These are phyloP conservation scores for Tulasnella sp. DNA, from an alignment of 768 basidiomycete genomes.

Conservation along the genomic window DNA sequence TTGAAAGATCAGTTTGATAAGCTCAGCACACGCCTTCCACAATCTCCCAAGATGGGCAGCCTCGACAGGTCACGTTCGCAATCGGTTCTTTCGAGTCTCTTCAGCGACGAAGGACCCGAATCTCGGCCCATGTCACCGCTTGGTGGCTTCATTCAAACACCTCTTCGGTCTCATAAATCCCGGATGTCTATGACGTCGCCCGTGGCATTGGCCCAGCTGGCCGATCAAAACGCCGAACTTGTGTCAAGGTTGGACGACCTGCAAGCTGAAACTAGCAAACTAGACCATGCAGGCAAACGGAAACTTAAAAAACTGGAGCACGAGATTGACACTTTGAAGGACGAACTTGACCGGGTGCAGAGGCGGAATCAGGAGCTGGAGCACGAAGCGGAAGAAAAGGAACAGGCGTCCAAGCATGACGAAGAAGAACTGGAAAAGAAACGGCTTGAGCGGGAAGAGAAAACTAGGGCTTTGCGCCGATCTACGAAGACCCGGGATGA, in stretches of 20 bases:
- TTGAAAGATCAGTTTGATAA: slow-evolving; percentile 66
- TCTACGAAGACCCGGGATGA: slow-evolving; percentile 4
- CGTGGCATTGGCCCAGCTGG: slow-evolving; percentile 62
- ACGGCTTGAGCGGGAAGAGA: slow-evolving; percentile 26
- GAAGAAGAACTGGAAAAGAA: slow-evolving; percentile 22
- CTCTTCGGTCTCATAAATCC: slow-evolving; percentile 19
- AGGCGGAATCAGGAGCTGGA: slow-evolving; percentile 67
- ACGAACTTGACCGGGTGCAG: slow-evolving; percentile 74
- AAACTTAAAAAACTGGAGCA: slow-evolving; percentile 70
- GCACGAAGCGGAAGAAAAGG: slow-evolving; percentile 57
- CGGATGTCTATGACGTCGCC: slow-evolving; percentile 37
- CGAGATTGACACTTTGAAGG: slow-evolving; percentile 69
- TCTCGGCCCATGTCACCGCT: slow-evolving; percentile 20
- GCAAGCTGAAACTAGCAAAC: slow-evolving; percentile 61
- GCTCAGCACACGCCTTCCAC: slow-evolving; percentile 43
- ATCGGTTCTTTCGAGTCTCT: slow-evolving; percentile 35
- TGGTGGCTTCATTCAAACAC: background rate
- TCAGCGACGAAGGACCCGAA: slow-evolving; percentile 8
- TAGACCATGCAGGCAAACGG: slow-evolving; percentile 64
- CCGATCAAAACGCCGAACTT: slow-evolving; percentile 81
- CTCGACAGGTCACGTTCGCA: slow-evolving; percentile 47
- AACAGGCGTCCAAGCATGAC: slow-evolving; percentile 27
- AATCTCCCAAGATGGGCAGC: slow-evolving; percentile 31
- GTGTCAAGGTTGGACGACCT: slow-evolving; percentile 69
- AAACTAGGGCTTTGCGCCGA: slow-evolving; percentile 12